These are phyloP conservation scores for Neonectria punicea DNA, from an alignment of 2,329 filamentous ascomycete species.

Conservation along the genomic window DNA sequence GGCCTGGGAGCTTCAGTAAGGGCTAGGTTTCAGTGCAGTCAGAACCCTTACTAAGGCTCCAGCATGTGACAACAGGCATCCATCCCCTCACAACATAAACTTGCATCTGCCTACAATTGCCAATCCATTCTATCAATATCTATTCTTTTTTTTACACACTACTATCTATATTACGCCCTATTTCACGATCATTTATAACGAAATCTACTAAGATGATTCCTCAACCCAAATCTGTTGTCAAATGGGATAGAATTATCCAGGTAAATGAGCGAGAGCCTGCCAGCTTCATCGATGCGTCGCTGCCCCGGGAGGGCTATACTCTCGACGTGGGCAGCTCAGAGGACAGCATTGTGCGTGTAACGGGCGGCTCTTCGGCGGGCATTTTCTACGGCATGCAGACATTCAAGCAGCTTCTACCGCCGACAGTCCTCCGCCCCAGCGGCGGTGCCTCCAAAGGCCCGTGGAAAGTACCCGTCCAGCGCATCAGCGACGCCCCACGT, in stretches of 20 bases:
- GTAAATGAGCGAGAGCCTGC: background rate
- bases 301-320: constrained; percentile 12
- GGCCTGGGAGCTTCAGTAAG: too few species aligned
- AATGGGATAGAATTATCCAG: background rate
- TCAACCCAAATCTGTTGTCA: constrained; percentile 5
- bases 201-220: constrained; percentile 7
- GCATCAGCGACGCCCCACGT: constrained; percentile 25
- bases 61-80: background rate
- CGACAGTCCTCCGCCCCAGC: constrained; percentile 11
- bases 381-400: constrained; percentile 30
- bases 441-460: constrained; percentile 8
- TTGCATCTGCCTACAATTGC: background rate
- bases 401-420: constrained; percentile 27
- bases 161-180: too few species aligned
- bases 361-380: constrained; percentile 11
- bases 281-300: constrained; percentile 5
- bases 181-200: background rate
- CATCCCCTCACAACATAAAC: background rate
- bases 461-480: constrained; percentile 23
- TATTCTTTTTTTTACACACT: too few species aligned
- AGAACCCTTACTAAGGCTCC: too few species aligned
- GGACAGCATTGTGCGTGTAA: constrained; percentile 3
- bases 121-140: background rate
- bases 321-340: constrained; percentile 12
- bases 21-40: too few species aligned